phyloP scores from a whole-genome alignment of 2,329 filamentous ascomycete species.

The Pseudogymnoascus sp. region DNA sequence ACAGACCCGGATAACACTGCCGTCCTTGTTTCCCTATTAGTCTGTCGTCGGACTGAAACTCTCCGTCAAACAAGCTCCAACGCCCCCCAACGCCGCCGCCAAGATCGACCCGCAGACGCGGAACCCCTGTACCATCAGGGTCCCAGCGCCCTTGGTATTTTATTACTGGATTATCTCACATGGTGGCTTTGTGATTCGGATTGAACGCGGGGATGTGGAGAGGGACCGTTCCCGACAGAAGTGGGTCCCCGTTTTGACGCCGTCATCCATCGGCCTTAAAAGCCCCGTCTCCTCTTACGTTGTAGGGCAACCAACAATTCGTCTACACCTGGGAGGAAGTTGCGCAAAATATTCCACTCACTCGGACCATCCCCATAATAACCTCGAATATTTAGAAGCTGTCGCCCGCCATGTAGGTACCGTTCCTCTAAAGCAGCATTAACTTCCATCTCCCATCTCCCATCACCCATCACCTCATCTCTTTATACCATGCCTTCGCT shows the following conservation, averaged over 20 bases:
- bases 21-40: not conserved
- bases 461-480: conserved; percentile 7
- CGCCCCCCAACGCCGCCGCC: not conserved
- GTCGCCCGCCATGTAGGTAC: not conserved
- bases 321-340: not conserved
- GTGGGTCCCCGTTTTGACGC: not conserved
- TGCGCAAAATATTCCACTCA: not conserved
- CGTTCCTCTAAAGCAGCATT: conserved; percentile 4
- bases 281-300: not conserved
- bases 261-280: not conserved
- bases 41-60: not conserved
- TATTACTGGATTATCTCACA: no score
- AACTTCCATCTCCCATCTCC: conserved; percentile 1
- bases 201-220: not conserved
- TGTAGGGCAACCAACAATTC: not conserved
- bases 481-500: conserved; percentile 8
- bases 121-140: not conserved
- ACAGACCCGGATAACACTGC: not conserved
- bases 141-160: not conserved
- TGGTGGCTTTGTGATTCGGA: no score
- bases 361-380: not conserved
- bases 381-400: not conserved
- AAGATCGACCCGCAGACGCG: not conserved
- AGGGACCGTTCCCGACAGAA: not conserved
- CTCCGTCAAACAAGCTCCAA: not conserved